phyloP scores from a whole-genome alignment of 306 rosid species.

The Prunus padus region DNA sequence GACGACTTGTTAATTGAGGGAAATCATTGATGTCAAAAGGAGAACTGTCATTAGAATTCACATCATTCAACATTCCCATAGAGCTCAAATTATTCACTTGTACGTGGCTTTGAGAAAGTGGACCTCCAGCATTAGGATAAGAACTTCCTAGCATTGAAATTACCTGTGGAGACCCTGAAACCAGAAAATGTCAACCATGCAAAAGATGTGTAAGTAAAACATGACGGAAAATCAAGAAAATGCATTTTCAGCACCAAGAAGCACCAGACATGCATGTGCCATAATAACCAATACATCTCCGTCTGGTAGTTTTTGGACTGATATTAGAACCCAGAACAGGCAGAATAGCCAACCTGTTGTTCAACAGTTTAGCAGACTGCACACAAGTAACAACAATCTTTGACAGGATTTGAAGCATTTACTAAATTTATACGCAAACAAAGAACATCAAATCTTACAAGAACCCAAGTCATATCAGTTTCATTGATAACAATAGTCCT shows the following conservation, averaged over 20 bases:
- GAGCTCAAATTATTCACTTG: slow-evolving; percentile 76
- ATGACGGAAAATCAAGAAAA: background rate
- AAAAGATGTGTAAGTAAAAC: background rate
- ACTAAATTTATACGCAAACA: background rate
- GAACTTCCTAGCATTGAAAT: slow-evolving; percentile 88
- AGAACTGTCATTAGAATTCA: slow-evolving; percentile 69
- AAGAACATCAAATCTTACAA: background rate
- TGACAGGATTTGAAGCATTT: background rate
- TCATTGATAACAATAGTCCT: background rate
- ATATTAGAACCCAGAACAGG: background rate
- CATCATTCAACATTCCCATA: slow-evolving; percentile 92
- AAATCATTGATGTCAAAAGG: slow-evolving; percentile 95
- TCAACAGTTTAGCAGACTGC: background rate
- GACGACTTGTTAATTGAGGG: slow-evolving; percentile 90
- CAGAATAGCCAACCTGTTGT: background rate
- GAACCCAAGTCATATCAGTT: background rate
- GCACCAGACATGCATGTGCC: background rate
- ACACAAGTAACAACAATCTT: background rate
- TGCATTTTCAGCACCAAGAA: background rate
- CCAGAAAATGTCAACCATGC: slow-evolving; percentile 36
- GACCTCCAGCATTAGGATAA: slow-evolving; percentile 82
- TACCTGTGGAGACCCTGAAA: slow-evolving; percentile 89
- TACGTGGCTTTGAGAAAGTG: slow-evolving; percentile 78
- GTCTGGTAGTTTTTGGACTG: background rate
- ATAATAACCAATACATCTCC: background rate